These are phyloP conservation scores for Casaregolazyma lundiana DNA, from an alignment of 1,139 yeast genomes.

Conservation along the genomic window DNA sequence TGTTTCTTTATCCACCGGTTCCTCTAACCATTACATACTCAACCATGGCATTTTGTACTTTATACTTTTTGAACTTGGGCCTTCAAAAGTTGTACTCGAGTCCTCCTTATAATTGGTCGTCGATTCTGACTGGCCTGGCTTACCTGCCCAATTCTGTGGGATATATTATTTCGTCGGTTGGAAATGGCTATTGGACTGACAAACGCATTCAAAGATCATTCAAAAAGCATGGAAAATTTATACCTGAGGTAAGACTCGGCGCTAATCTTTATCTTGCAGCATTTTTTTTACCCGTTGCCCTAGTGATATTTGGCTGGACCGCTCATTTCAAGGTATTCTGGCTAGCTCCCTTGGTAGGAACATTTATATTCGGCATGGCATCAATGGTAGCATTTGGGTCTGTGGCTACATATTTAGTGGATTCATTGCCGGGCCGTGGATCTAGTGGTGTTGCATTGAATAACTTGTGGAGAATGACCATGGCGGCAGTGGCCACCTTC, in stretches of 20 bases:
- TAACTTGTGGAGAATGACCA: slow-evolving; percentile 64
- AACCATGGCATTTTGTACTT: slow-evolving; percentile 60
- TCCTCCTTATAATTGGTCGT: slow-evolving; percentile 63
- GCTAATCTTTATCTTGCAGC: slow-evolving; percentile 70
- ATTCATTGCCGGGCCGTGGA: slow-evolving; percentile 81
- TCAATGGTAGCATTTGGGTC: slow-evolving; percentile 83
- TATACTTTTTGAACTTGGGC: slow-evolving; percentile 73
- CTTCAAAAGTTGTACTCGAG: slow-evolving; percentile 59
- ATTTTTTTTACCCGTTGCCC: slow-evolving; percentile 55
- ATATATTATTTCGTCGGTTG: slow-evolving; percentile 64
- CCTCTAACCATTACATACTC: slow-evolving; percentile 59
- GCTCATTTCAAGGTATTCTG: slow-evolving; percentile 61
- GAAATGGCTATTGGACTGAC: slow-evolving; percentile 82
- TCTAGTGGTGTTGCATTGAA: slow-evolving; percentile 86
- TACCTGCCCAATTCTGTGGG: slow-evolving; percentile 83
- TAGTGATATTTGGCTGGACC: slow-evolving; percentile 80
- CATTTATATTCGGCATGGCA: slow-evolving; percentile 76
- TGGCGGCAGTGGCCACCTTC: slow-evolving; percentile 76
- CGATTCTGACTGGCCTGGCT: slow-evolving; percentile 65
- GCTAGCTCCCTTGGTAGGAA: slow-evolving; percentile 72
- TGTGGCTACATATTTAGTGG: slow-evolving; percentile 76
- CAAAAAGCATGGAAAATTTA: slow-evolving; percentile 55
- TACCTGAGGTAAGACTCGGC: slow-evolving; percentile 76
- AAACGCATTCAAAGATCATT: slow-evolving; percentile 51
- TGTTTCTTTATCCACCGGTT: slow-evolving; percentile 62